These are phyloP conservation scores for Xylariaceae sp. DNA, from an alignment of 2,329 filamentous ascomycete genomes.

Conservation along the genomic window DNA sequence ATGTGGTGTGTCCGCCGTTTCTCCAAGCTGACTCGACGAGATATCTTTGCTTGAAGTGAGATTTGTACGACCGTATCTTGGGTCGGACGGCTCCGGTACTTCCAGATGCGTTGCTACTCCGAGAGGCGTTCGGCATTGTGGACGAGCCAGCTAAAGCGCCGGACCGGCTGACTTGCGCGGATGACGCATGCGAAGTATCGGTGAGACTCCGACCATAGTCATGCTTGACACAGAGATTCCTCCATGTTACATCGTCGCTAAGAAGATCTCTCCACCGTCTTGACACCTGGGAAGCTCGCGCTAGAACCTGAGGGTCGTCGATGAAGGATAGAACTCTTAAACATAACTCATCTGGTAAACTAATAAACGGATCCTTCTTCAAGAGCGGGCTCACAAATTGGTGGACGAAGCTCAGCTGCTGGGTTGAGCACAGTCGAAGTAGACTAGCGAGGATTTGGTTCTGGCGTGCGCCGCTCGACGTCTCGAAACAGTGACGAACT, in stretches of 20 bases:
- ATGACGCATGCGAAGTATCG: slow-evolving; percentile 34
- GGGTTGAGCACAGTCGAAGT: slow-evolving; percentile 89
- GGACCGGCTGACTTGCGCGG: no score
- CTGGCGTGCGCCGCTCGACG: slow-evolving; percentile 68
- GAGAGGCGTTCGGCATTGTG: slow-evolving; percentile 37
- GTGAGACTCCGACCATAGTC: slow-evolving; percentile 66
- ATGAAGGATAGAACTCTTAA: slow-evolving; percentile 90
- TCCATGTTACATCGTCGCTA: slow-evolving; percentile 97
- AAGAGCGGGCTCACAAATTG: slow-evolving; percentile 90
- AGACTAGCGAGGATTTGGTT: slow-evolving; percentile 81
- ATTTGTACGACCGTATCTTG: slow-evolving; percentile 80
- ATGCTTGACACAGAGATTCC: slow-evolving; percentile 92
- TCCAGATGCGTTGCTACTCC: slow-evolving; percentile 51
- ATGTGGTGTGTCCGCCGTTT: slow-evolving; percentile 77
- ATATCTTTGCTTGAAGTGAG: slow-evolving; percentile 96
- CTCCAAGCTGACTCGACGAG: slow-evolving; percentile 97
- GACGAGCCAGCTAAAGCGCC: slow-evolving; percentile 36
- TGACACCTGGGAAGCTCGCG: slow-evolving; percentile 93
- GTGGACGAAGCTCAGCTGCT: slow-evolving; percentile 91
- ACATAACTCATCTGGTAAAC: slow-evolving; percentile 87
- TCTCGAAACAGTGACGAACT: slow-evolving; percentile 73
- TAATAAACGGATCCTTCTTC: slow-evolving; percentile 94
- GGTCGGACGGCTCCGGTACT: slow-evolving; percentile 42
- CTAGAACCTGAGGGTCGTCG: slow-evolving; percentile 90
- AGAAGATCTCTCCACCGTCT: slow-evolving; percentile 87